phyloP scores from a whole-genome alignment of 2,329 filamentous ascomycete species.

The Fusarium secorum region DNA sequence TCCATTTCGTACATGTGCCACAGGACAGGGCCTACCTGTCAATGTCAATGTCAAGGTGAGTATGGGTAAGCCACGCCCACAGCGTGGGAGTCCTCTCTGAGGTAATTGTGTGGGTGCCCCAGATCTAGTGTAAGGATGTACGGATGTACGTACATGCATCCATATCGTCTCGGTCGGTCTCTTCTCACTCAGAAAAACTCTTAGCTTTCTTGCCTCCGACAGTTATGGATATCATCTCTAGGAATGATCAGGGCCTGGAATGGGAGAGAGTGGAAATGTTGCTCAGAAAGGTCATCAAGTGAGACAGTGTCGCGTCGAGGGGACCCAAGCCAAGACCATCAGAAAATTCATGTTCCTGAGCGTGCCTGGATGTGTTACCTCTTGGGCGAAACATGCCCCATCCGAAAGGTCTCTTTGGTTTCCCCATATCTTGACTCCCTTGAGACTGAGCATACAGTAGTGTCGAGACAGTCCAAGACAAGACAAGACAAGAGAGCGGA shows the following conservation, averaged over 20 bases:
- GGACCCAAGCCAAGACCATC: constrained; percentile 28
- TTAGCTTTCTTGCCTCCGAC: constrained; percentile 34
- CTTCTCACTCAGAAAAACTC: background rate
- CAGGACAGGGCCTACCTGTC: constrained; percentile 11
- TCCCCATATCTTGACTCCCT: constrained; percentile 28
- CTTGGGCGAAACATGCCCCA: constrained; percentile 25
- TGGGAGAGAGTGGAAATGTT: constrained; percentile 38
- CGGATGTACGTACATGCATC: background rate
- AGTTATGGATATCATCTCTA: constrained; percentile 28
- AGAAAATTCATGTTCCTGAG: constrained; percentile 30
- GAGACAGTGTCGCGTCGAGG: constrained; percentile 35
- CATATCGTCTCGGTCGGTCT: background rate
- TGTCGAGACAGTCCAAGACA: background rate
- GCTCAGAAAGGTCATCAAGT: constrained; percentile 34
- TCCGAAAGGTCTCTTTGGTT: constrained; percentile 5
- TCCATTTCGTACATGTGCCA: constrained; percentile 11
- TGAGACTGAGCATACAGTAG: background rate
- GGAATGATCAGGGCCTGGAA: constrained; percentile 41
- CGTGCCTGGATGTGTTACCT: constrained; percentile 25
- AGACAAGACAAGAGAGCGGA: constrained; percentile 2
- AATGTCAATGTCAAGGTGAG: background rate
- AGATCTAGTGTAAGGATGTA: constrained; percentile 6
- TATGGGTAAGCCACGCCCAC: background rate
- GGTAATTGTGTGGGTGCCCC: constrained; percentile 11
- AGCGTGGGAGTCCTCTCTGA: background rate